phyloP scores from a whole-genome alignment of 495 filamentous ascomycete genomes.

The Glonium stellatum region DNA sequence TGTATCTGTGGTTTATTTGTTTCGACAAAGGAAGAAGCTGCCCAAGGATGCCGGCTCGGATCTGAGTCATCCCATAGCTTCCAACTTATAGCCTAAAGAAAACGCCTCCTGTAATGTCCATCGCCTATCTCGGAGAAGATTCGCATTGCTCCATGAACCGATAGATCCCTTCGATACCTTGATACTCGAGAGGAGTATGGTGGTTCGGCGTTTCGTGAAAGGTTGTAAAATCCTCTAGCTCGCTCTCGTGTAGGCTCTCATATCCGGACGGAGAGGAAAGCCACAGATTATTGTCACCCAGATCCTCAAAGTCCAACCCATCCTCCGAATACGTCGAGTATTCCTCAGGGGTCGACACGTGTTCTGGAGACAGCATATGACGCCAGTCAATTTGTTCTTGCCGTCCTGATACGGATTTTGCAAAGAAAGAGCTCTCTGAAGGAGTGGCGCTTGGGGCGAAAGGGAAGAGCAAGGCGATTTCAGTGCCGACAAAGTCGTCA shows the following conservation, averaged over 20 bases:
- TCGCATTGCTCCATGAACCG: slow-evolving; percentile 84
- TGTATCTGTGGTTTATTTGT: no score
- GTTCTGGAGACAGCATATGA: slow-evolving; percentile 48
- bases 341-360: slow-evolving; percentile 15
- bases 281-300: slow-evolving; percentile 46
- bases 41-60: not conserved
- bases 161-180: slow-evolving; percentile 80
- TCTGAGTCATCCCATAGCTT: not conserved
- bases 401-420: slow-evolving; percentile 20
- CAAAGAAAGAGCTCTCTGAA: slow-evolving; percentile 32
- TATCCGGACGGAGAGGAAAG: slow-evolving; percentile 44
- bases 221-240: slow-evolving; percentile 39
- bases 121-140: slow-evolving; percentile 41
- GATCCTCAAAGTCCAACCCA: slow-evolving; percentile 44
- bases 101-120: not conserved
- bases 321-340: slow-evolving; percentile 34
- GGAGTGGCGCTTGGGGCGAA: slow-evolving; percentile 59
- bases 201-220: slow-evolving; percentile 30
- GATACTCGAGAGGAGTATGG: slow-evolving; percentile 52
- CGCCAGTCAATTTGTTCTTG: slow-evolving; percentile 46
- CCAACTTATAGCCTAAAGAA: not conserved
- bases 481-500: slow-evolving; percentile 37
- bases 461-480: slow-evolving; percentile 74
- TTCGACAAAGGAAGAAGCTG: not conserved
- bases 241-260: slow-evolving; percentile 49